A percentile compares a stretch with the other conserved stretches of the same genome.
Evolutionary conservation across 108 stramenopile species (phyloP).

Genomic region (Pseudonitzschia delicatissima): DNA sequence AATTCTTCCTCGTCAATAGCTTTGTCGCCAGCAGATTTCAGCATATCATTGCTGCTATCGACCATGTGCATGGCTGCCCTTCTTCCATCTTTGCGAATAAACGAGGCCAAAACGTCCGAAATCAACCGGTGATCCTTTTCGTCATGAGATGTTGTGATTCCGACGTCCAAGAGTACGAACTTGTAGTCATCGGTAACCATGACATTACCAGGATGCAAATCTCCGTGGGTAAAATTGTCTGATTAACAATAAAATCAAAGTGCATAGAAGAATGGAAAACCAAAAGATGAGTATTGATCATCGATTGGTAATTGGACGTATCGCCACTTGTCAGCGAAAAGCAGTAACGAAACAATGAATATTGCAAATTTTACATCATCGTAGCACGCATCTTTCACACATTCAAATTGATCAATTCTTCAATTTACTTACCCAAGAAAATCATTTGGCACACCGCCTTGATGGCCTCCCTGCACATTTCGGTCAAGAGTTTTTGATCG

Average conservation of each 20-base stretch:
- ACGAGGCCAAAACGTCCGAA: slow-evolving; percentile 44
- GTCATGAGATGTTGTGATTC: slow-evolving; percentile 49
- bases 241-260: not conserved
- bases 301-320: too few species aligned
- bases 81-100: slow-evolving; percentile 48
- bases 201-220: slow-evolving; percentile 69
- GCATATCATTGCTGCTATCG: slow-evolving; percentile 37
- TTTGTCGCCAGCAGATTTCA: slow-evolving; percentile 14
- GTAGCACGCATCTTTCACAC: too few species aligned
- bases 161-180: slow-evolving; percentile 55
- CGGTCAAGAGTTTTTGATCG: slow-evolving; percentile 21
- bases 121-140: slow-evolving; percentile 51
- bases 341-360: too few species aligned
- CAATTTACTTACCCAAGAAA: slow-evolving; percentile 59
- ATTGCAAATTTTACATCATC: too few species aligned
- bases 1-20: slow-evolving; percentile 44
- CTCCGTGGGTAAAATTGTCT: slow-evolving; percentile 59
- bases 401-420: too few species aligned
- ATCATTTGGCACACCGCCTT: slow-evolving; percentile 68
- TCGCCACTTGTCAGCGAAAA: too few species aligned
- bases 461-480: slow-evolving; percentile 45
- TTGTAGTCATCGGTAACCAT: slow-evolving; percentile 8
- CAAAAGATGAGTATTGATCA: not conserved
- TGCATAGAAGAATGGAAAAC: not conserved
- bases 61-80: slow-evolving; percentile 47